Conservation (phyloP, 306 rosid genomes). For the Rosa chinensis region DNA sequence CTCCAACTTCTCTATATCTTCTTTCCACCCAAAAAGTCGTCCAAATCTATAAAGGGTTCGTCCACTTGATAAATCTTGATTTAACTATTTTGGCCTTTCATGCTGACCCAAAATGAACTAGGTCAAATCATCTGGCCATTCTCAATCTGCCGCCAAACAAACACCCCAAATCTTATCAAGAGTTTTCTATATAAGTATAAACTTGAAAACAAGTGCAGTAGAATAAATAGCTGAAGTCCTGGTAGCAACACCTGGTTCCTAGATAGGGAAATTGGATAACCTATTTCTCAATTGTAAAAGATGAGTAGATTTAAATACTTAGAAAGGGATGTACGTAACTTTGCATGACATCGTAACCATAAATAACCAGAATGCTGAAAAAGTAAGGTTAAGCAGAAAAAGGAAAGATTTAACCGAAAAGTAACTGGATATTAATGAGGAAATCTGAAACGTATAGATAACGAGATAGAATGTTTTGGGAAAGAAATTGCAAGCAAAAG, state of each 20-base stretch:
- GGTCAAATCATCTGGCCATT: background rate
- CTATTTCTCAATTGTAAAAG: background rate
- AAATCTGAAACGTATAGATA: background rate
- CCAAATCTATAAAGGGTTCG: background rate
- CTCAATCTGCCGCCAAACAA: background rate
- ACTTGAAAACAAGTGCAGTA: background rate
- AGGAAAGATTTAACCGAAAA: background rate
- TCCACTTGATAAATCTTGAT: background rate
- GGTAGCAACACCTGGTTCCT: slow-evolving; percentile 1
- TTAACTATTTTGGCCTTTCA: background rate
- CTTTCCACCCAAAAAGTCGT: background rate
- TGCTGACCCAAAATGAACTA: background rate
- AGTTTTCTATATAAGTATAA: background rate
- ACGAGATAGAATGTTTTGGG: background rate
- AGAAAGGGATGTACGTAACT: background rate
- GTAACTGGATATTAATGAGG: background rate
- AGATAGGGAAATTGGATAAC: background rate
- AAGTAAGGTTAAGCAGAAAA: background rate
- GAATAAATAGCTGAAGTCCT: background rate
- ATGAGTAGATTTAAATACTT: background rate
- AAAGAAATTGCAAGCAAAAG: background rate
- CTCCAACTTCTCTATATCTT: background rate
- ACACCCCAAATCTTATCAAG: background rate
- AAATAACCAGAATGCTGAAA: background rate
- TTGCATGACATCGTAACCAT: slow-evolving; percentile 1